These are phyloP conservation scores for Plantago major DNA, from an alignment of 257 asterid genomes.

Conservation along the genomic window DNA sequence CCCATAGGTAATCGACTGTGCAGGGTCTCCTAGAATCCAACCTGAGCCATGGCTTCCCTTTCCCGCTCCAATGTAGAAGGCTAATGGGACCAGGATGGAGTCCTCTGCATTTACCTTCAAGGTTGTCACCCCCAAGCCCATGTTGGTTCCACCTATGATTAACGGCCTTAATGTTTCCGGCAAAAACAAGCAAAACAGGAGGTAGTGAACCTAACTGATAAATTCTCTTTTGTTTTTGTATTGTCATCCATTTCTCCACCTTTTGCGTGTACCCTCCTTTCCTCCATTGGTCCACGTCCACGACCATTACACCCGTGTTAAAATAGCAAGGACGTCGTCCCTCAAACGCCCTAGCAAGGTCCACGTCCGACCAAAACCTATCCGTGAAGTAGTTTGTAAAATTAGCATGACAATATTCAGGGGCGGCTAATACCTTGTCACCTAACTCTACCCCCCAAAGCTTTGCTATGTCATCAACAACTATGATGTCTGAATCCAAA, in stretches of 20 bases:
- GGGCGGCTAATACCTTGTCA: conserved; percentile 64
- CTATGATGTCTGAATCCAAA: conserved; percentile 66
- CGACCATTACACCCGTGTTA: conserved; percentile 91
- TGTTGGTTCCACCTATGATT: conserved; percentile 86
- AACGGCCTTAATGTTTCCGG: conserved; percentile 63
- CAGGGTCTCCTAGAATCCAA: conserved; percentile 71
- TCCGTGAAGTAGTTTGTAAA: conserved; percentile 61
- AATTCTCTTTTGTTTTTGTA: conserved; percentile 62
- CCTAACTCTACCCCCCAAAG: conserved; percentile 64
- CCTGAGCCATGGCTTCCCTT: conserved; percentile 89
- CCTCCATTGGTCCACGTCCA: conserved; percentile 64
- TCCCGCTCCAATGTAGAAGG: conserved; percentile 92
- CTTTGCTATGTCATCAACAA: conserved; percentile 71
- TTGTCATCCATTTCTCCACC: conserved; percentile 80
- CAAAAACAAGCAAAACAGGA: conserved; percentile 65
- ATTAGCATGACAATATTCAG: conserved; percentile 78
- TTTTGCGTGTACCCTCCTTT: conserved; percentile 60
- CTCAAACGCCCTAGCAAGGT: conserved; percentile 36
- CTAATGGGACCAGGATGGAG: conserved; percentile 92
- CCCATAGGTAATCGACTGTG: conserved; percentile 73
- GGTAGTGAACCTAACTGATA: conserved; percentile 76
- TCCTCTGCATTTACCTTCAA: conserved; percentile 68
- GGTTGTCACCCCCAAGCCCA: conserved; percentile 80
- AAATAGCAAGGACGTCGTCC: conserved; percentile 66
- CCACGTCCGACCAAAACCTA: conserved; percentile 51